These are phyloP conservation scores for Aspergillus sojae DNA, from an alignment of 2,329 filamentous ascomycete species.

Conservation along the genomic window DNA sequence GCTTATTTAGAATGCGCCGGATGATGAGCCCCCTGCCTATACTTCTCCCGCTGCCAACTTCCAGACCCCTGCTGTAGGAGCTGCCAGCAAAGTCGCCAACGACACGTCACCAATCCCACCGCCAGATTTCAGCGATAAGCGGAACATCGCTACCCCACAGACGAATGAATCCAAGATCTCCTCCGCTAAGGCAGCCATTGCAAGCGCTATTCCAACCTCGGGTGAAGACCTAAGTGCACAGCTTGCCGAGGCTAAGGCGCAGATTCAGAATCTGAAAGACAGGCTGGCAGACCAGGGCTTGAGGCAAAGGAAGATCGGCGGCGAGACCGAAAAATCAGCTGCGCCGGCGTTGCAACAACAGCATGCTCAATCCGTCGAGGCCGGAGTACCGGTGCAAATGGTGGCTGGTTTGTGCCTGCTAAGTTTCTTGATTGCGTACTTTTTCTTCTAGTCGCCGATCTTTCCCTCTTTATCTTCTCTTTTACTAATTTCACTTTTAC, in stretches of 20 bases:
- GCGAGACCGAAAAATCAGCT: slow-evolving; percentile 54
- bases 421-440: slow-evolving; percentile 91
- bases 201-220: slow-evolving; percentile 50
- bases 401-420: slow-evolving; percentile 82
- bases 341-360: slow-evolving; percentile 57
- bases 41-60: slow-evolving; percentile 57
- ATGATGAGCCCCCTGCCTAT: slow-evolving; percentile 57
- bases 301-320: slow-evolving; percentile 74
- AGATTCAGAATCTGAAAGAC: slow-evolving; percentile 69
- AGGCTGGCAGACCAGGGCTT: slow-evolving; percentile 69
- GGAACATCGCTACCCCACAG: slow-evolving; percentile 45
- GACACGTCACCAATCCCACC: slow-evolving; percentile 37
- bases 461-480: slow-evolving; percentile 16
- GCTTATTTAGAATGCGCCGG: slow-evolving; percentile 29
- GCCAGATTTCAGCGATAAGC: slow-evolving; percentile 40
- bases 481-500: slow-evolving; percentile 29
- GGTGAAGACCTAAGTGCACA: slow-evolving; percentile 70
- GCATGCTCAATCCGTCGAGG: slow-evolving; percentile 59
- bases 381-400: slow-evolving; percentile 82
- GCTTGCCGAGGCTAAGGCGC: slow-evolving; percentile 73
- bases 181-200: slow-evolving; percentile 51
- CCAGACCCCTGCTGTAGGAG: slow-evolving; percentile 48
- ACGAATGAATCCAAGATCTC: slow-evolving; percentile 34
- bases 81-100: slow-evolving; percentile 45
- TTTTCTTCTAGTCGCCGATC: slow-evolving; percentile 75